Evolutionary conservation across 2,329 filamentous ascomycete genomes (phyloP).

Genomic region (Botryosphaeria dothidea): DNA sequence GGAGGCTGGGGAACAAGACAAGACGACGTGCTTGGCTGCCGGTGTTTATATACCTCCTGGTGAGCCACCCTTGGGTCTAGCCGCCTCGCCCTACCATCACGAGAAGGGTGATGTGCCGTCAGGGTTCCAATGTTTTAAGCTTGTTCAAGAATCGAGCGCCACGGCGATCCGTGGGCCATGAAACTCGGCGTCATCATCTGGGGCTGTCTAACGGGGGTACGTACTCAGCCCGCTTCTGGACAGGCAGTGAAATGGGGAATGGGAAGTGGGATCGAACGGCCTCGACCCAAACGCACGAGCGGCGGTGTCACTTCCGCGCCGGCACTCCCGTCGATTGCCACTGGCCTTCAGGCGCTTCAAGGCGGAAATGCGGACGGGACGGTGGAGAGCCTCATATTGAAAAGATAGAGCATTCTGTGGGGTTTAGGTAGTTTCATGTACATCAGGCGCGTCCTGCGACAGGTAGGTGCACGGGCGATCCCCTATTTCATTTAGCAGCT

Average conservation of each 20-base stretch:
- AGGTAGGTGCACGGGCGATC: neutral
- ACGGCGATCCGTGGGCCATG: neutral
- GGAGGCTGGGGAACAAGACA: neutral
- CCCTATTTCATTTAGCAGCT: neutral
- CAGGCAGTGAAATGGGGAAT: neutral
- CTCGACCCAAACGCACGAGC: neutral
- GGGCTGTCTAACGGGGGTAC: neutral
- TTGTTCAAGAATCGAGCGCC: neutral
- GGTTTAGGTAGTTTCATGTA: slow-evolving; percentile 1
- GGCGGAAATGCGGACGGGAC: neutral
- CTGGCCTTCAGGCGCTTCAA: neutral
- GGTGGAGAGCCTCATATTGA: slow-evolving; percentile 2
- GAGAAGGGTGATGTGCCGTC: neutral
- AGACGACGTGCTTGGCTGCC: neutral
- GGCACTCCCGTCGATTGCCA: neutral
- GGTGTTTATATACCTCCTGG: slow-evolving; percentile 1
- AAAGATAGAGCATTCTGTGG: neutral
- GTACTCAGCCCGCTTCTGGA: neutral
- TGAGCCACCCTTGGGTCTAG: too few relatives aligned
- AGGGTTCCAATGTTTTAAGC: neutral
- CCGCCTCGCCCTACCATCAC: too few relatives aligned
- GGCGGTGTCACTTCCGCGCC: neutral
- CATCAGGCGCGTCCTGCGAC: neutral
- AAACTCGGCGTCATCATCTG: neutral
- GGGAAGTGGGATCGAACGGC: neutral